Conservation (phyloP, 495 filamentous ascomycete genomes). For the Xanthoparmelia taractica region DNA sequence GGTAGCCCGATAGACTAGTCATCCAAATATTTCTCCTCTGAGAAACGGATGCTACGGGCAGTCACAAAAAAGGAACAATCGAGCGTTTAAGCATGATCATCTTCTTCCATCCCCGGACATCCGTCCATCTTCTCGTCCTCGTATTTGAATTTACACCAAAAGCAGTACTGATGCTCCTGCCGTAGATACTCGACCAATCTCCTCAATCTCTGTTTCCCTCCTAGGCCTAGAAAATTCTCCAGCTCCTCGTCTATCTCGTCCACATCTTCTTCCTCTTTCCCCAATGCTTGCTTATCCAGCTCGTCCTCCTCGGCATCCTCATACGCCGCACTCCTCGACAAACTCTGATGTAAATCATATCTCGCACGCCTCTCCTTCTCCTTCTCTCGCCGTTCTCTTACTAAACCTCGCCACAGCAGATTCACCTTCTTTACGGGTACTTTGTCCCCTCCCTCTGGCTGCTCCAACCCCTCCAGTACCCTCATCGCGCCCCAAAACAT, state of each 20-base stretch:
- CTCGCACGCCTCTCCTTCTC: constrained; percentile 63
- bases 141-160: constrained; percentile 90
- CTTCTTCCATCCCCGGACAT: constrained; percentile 84
- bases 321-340: constrained; percentile 44
- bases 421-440: constrained; percentile 55
- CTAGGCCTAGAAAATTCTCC: constrained; percentile 69
- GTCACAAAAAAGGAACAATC: background rate
- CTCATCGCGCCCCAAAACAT: constrained; percentile 69
- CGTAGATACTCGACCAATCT: constrained; percentile 62
- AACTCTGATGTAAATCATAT: constrained; percentile 51
- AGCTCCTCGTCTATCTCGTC: constrained; percentile 81
- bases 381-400: constrained; percentile 57
- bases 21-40: background rate
- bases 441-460: constrained; percentile 31
- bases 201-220: constrained; percentile 53
- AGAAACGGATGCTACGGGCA: background rate
- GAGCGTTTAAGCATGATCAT: constrained; percentile 74
- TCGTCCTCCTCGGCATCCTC: constrained; percentile 47
- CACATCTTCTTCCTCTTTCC: constrained; percentile 57
- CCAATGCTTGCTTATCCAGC: constrained; percentile 51
- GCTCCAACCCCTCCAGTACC: constrained; percentile 67
- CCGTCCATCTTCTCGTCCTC: constrained; percentile 66
- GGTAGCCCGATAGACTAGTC: background rate
- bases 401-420: constrained; percentile 69
- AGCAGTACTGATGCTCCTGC: constrained; percentile 72